Conservation (phyloP, 164 flowering plant species). For the Santalum album region DNA sequence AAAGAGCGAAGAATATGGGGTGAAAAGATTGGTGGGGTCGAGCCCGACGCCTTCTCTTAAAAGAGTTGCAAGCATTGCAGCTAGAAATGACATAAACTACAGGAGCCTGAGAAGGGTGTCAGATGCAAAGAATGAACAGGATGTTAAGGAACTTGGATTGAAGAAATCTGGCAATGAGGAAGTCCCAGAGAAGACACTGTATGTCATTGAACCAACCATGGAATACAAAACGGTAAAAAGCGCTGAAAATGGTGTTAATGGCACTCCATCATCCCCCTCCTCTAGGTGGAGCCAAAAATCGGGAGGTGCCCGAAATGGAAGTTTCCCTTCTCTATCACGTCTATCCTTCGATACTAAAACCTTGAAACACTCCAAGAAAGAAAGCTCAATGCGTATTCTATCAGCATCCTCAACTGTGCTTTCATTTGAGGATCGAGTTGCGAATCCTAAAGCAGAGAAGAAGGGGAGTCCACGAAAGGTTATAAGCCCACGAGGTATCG, state of each 20-base stretch:
- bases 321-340: neutral
- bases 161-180: slow-evolving; percentile 14
- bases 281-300: neutral
- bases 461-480: slow-evolving; percentile 17
- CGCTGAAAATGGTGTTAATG: neutral
- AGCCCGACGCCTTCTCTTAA: neutral
- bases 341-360: slow-evolving; percentile 2
- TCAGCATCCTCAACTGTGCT: neutral
- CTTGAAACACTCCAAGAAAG: neutral
- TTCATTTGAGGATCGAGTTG: neutral
- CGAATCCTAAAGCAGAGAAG: slow-evolving; percentile 8
- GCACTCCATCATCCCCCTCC: slow-evolving; percentile 10
- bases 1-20: neutral
- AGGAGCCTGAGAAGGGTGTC: neutral
- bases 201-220: slow-evolving; percentile 26
- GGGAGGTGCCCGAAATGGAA: neutral
- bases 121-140: slow-evolving; percentile 5
- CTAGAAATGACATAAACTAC: neutral
- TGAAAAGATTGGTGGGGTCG: neutral
- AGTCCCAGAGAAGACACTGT: slow-evolving; percentile 29
- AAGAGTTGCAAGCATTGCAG: neutral
- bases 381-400: neutral
- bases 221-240: slow-evolving; percentile 8
- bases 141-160: slow-evolving; percentile 8
- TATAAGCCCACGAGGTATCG: slow-evolving; percentile 11